Evolutionary conservation across 2,329 filamentous ascomycete species (phyloP).

Genomic region (Periconia macrospinosa): DNA sequence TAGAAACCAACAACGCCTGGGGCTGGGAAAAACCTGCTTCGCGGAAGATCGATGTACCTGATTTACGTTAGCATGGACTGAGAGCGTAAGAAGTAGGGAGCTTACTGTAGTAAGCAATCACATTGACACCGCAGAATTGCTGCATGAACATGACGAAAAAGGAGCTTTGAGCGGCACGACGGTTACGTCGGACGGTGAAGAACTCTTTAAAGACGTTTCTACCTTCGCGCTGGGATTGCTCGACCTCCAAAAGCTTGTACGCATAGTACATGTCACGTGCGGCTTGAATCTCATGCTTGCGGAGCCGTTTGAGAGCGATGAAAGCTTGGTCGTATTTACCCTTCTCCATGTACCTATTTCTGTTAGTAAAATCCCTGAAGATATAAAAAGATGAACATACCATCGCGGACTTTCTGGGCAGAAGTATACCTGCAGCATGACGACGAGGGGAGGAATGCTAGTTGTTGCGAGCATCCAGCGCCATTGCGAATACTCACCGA

Average conservation of each 20-base stretch:
- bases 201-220: slow-evolving; percentile 36
- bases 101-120: slow-evolving; percentile 29
- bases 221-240: slow-evolving; percentile 37
- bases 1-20: slow-evolving; percentile 43
- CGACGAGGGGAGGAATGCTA: slow-evolving; percentile 31
- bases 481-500: slow-evolving; percentile 31
- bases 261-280: slow-evolving; percentile 60
- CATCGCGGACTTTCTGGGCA: slow-evolving; percentile 35
- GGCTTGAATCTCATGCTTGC: slow-evolving; percentile 56
- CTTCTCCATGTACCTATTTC: slow-evolving; percentile 35
- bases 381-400: slow-evolving; percentile 10
- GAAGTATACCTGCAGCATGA: slow-evolving; percentile 35
- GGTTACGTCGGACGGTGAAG: slow-evolving; percentile 36
- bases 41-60: slow-evolving; percentile 26
- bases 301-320: slow-evolving; percentile 53
- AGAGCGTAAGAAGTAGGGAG: neutral
- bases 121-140: slow-evolving; percentile 36
- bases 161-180: slow-evolving; percentile 35
- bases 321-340: slow-evolving; percentile 38
- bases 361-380: neutral
- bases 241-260: slow-evolving; percentile 39
- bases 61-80: slow-evolving; percentile 4
- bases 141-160: slow-evolving; percentile 44
- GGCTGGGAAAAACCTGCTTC: slow-evolving; percentile 38
- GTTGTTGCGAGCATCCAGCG: slow-evolving; percentile 38